Evolutionary conservation across 2,329 filamentous ascomycete genomes (phyloP).

Genomic region (Claviceps sp.): DNA sequence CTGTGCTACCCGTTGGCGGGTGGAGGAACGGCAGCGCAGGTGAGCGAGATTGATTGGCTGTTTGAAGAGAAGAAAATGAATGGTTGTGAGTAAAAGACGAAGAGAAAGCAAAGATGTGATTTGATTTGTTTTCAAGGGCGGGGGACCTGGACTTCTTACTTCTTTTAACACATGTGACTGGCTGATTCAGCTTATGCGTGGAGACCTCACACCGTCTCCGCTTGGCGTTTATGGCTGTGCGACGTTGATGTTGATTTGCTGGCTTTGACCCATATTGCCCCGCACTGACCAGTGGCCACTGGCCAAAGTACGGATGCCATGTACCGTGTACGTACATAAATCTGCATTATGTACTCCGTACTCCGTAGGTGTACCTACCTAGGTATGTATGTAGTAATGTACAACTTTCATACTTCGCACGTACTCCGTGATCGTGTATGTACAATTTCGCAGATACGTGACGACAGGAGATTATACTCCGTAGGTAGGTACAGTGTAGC

Average conservation of each 20-base stretch:
- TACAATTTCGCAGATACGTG: background rate
- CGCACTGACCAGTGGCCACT: slow-evolving; percentile 12
- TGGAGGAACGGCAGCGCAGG: slow-evolving; percentile 21
- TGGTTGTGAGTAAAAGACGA: slow-evolving; percentile 23
- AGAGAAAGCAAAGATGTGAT: slow-evolving; percentile 36
- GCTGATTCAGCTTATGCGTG: slow-evolving; percentile 33
- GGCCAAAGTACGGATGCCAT: too few relatives aligned
- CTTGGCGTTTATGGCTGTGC: slow-evolving; percentile 12
- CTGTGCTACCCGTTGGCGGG: slow-evolving; percentile 17
- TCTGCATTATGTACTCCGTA: too few relatives aligned
- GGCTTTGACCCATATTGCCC: slow-evolving; percentile 12
- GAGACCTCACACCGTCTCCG: slow-evolving; percentile 12
- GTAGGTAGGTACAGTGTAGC: too few relatives aligned
- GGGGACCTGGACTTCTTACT: slow-evolving; percentile 23
- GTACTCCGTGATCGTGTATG: too few relatives aligned
- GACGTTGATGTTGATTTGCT: slow-evolving; percentile 18
- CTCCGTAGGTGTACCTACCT: too few relatives aligned
- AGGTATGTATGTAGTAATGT: too few relatives aligned
- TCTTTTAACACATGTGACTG: slow-evolving; percentile 35
- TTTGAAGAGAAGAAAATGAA: slow-evolving; percentile 21
- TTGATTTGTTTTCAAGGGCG: slow-evolving; percentile 28
- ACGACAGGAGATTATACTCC: background rate
- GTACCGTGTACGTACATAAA: too few relatives aligned
- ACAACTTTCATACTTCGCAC: too few relatives aligned
- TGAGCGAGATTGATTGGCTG: slow-evolving; percentile 32